These are phyloP conservation scores for Pseudogymnoascus sp. DNA, from an alignment of 2,329 filamentous ascomycete genomes.

Conservation along the genomic window DNA sequence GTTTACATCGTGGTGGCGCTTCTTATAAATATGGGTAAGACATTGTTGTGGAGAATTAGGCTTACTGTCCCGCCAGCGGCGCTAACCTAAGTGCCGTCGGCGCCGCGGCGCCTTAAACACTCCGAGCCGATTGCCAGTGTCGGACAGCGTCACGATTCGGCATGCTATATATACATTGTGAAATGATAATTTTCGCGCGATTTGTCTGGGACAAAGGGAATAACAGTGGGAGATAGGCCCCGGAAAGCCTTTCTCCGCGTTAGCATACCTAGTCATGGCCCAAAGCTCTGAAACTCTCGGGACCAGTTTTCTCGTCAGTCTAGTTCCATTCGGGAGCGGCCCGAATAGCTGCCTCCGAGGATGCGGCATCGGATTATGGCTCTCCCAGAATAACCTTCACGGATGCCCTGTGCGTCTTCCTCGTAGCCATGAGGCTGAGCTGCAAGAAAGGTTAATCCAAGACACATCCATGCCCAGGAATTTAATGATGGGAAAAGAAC, in stretches of 20 bases:
- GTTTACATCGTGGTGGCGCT: background rate
- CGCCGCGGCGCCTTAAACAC: background rate
- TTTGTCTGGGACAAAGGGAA: background rate
- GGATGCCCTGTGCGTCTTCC: background rate
- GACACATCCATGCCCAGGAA: background rate
- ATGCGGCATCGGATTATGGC: background rate
- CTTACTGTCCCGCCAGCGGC: background rate
- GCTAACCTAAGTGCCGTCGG: background rate
- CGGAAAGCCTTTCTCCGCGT: background rate
- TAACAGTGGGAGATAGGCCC: background rate
- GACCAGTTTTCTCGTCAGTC: background rate
- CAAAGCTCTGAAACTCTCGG: background rate
- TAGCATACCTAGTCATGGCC: background rate
- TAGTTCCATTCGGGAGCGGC: slow-evolving; percentile 1
- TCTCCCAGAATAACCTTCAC: background rate
- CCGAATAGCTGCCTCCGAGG: background rate
- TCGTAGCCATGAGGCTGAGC: background rate
- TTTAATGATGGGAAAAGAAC: background rate
- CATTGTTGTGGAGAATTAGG: background rate
- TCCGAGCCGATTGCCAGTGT: background rate
- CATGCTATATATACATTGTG: background rate
- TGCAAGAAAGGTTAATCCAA: background rate
- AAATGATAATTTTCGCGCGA: background rate
- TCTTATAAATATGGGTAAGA: background rate
- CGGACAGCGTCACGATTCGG: background rate